Evolutionary conservation across 495 filamentous ascomycete species (phyloP).

Genomic region (Thermothielavioides terrestris): DNA sequence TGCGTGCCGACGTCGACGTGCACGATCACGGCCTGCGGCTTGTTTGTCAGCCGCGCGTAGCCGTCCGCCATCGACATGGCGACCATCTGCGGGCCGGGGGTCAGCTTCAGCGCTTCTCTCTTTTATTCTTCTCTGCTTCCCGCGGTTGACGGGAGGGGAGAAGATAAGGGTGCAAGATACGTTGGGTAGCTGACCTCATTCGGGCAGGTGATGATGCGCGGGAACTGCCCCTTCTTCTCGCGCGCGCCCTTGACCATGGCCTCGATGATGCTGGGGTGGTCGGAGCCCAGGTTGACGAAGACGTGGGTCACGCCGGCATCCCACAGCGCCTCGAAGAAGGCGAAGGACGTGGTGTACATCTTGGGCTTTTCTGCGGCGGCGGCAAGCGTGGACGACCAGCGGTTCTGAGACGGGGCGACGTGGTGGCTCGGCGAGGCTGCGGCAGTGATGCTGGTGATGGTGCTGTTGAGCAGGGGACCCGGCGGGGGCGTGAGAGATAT

Average conservation of each 20-base stretch:
- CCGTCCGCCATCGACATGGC: conserved; percentile 96
- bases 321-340: conserved; percentile 94
- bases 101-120: too few relatives aligned
- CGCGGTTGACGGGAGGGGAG: too few relatives aligned
- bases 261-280: conserved; percentile 87
- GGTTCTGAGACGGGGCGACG: not conserved
- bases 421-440: not conserved
- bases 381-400: conserved; percentile 2
- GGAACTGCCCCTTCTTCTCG: conserved; percentile 58
- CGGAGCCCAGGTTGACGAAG: conserved; percentile 93
- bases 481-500: not conserved
- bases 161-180: not conserved
- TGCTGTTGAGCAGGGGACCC: not conserved
- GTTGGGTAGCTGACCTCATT: conserved; percentile 56
- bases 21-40: conserved; percentile 86
- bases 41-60: conserved; percentile 76
- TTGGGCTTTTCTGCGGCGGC: conserved; percentile 4
- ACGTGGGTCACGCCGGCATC: conserved; percentile 82
- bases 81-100: too few relatives aligned
- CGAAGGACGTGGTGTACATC: conserved; percentile 50
- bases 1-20: conserved; percentile 97
- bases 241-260: conserved; percentile 86
- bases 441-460: not conserved
- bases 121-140: too few relatives aligned
- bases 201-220: conserved; percentile 84